Evolutionary conservation across 805 yeast genomes (phyloP).

Genomic region (Cyberlindnera mycetangii): DNA sequence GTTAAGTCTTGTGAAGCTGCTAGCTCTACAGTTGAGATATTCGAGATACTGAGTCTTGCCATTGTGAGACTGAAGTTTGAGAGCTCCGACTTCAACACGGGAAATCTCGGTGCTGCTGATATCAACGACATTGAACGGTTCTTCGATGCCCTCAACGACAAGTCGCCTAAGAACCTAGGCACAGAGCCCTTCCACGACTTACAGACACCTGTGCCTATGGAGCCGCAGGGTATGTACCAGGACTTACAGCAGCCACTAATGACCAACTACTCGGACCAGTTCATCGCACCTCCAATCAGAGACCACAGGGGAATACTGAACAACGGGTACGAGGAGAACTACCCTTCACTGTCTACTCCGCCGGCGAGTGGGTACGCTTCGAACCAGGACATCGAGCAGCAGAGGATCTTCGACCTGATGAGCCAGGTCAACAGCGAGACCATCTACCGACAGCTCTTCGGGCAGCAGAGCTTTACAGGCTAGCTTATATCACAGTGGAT

Average conservation of each 20-base stretch:
- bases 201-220: constrained; percentile 13
- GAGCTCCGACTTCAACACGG: neutral
- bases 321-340: constrained; percentile 16
- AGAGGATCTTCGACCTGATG: constrained; percentile 55
- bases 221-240: constrained; percentile 3
- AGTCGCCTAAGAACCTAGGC: constrained; percentile 15
- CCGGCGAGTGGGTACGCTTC: constrained; percentile 12
- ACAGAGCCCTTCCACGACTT: constrained; percentile 16
- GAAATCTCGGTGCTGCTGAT: constrained; percentile 11
- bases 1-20: constrained; percentile 80
- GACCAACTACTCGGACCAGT: neutral
- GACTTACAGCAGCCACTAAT: neutral
- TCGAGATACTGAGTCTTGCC: constrained; percentile 69
- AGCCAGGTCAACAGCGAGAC: constrained; percentile 56
- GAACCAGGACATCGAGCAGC: constrained; percentile 43
- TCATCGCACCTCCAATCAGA: constrained; percentile 4
- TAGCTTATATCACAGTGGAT: constrained; percentile 7
- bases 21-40: constrained; percentile 62
- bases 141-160: constrained; percentile 24
- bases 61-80: constrained; percentile 55
- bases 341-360: constrained; percentile 25
- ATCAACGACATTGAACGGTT: constrained; percentile 26
- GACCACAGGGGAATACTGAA: constrained; percentile 5
- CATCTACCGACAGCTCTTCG: constrained; percentile 67
- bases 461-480: constrained; percentile 22